Percentiles rank a stretch among this genome's conserved stretches.
phyloP scores from a whole-genome alignment of 495 filamentous ascomycete genomes.

The Pseudotulostoma volvatum region DNA sequence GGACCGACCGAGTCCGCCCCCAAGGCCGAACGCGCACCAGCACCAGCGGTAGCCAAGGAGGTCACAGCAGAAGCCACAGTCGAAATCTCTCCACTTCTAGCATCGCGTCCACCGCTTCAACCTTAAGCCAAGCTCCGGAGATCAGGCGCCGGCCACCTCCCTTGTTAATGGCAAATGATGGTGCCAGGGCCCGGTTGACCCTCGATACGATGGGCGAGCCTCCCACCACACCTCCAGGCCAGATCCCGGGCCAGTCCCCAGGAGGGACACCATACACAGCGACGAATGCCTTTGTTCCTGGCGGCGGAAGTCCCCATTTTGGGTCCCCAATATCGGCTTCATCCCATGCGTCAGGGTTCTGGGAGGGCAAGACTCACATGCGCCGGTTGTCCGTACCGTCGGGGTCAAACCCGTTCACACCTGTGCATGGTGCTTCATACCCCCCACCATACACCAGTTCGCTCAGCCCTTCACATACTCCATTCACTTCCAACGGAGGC shows the following conservation, averaged over 20 bases:
- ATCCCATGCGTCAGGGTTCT: constrained; percentile 49
- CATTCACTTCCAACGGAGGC: constrained; percentile 39
- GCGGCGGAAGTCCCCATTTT: constrained; percentile 56
- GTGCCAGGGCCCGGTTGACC: constrained; percentile 38
- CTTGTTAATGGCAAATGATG: constrained; percentile 67
- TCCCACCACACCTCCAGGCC: constrained; percentile 31
- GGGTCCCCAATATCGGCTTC: constrained; percentile 53
- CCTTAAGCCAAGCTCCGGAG: constrained; percentile 43
- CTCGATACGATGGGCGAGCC: constrained; percentile 42
- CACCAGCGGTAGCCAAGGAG: constrained; percentile 50
- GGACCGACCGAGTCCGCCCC: constrained; percentile 67
- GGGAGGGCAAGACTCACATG: constrained; percentile 50
- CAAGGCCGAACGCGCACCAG: constrained; percentile 55
- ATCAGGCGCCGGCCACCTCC: constrained; percentile 60
- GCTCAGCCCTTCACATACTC: constrained; percentile 32
- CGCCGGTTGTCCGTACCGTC: constrained; percentile 73
- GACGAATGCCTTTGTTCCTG: constrained; percentile 51
- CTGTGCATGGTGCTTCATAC: constrained; percentile 38
- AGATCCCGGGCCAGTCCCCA: constrained; percentile 37
- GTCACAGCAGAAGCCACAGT: constrained; percentile 59
- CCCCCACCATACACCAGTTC: constrained; percentile 41
- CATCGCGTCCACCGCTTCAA: constrained; percentile 60
- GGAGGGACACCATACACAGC: constrained; percentile 44
- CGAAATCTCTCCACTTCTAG: constrained; percentile 76
- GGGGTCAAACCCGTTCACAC: constrained; percentile 55